Percentiles rank a stretch among this genome's conserved stretches.
Conservation (phyloP, 345 rosid genomes). For the Balakata baccata region DNA sequence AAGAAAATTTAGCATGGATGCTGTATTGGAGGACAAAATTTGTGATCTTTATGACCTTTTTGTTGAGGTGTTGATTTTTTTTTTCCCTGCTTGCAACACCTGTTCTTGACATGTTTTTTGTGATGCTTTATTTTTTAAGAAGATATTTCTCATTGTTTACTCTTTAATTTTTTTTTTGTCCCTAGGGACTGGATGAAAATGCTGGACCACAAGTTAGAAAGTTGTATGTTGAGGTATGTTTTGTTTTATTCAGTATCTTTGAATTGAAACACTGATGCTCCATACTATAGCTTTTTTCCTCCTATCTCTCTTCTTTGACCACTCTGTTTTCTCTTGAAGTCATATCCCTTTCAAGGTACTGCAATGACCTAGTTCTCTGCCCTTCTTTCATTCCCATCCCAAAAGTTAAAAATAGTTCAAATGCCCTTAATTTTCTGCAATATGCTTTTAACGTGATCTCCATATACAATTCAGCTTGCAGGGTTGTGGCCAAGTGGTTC, state of each 20-base stretch:
- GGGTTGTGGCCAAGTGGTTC: slow-evolving; percentile 74
- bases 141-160: slow-evolving; percentile 16
- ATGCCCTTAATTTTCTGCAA: slow-evolving; percentile 10
- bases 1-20: slow-evolving; percentile 65
- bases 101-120: slow-evolving; percentile 8
- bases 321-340: background rate
- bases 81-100: slow-evolving; percentile 11
- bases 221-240: slow-evolving; percentile 61
- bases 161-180: slow-evolving; percentile 19
- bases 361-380: background rate
- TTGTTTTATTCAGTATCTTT: background rate
- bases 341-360: background rate
- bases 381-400: background rate
- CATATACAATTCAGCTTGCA: slow-evolving; percentile 61
- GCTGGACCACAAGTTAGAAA: slow-evolving; percentile 80
- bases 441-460: slow-evolving; percentile 22
- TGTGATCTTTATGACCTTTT: slow-evolving; percentile 94
- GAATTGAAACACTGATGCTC: background rate
- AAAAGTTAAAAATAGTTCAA: background rate
- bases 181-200: slow-evolving; percentile 87
- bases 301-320: background rate
- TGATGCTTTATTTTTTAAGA: background rate
- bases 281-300: background rate
- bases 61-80: slow-evolving; percentile 55
- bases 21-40: slow-evolving; percentile 70